Conservation (phyloP, 2,329 filamentous ascomycete genomes). For the Stemphylium vesicarium region DNA sequence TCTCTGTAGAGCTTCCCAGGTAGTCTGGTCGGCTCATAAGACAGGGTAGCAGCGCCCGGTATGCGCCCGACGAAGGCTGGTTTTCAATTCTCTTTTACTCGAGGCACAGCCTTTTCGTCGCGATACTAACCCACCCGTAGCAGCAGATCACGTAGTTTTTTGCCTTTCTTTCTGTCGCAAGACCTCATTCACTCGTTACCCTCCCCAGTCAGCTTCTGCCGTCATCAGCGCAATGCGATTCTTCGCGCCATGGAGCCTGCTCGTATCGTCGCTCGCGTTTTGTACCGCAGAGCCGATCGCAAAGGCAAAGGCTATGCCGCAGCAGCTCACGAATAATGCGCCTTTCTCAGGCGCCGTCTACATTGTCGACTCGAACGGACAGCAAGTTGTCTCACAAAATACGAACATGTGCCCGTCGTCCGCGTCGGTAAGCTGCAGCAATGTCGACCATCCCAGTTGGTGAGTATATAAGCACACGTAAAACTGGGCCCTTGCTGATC, state of each 20-base stretch:
- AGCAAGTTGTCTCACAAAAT: conserved; percentile 43
- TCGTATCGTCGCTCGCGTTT: conserved; percentile 20
- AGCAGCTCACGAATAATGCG: conserved; percentile 44
- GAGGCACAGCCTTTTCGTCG: conserved; percentile 8
- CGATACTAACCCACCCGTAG: conserved; percentile 18
- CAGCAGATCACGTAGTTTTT: conserved; percentile 3
- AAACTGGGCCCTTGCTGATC: neutral
- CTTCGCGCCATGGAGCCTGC: conserved; percentile 14
- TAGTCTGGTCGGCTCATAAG: conserved; percentile 36
- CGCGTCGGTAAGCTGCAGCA: conserved; percentile 51
- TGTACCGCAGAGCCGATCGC: conserved; percentile 34
- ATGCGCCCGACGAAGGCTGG: conserved; percentile 19
- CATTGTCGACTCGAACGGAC: conserved; percentile 43
- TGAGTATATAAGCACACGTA: conserved; percentile 26
- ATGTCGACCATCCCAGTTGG: conserved; percentile 53
- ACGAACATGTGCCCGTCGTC: conserved; percentile 43
- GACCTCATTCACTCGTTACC: neutral
- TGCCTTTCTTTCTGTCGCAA: neutral
- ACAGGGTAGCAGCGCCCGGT: conserved; percentile 22
- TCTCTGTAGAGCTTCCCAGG: conserved; percentile 28
- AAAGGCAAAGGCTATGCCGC: conserved; percentile 35
- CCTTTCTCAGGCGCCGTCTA: conserved; percentile 51
- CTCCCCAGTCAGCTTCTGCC: neutral
- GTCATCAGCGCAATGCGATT: conserved; percentile 23
- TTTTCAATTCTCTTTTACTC: conserved; percentile 11